Base-by-base conservation (phyloP, 345 rosid genomes). In the Gossypioides kirkii region DNA sequence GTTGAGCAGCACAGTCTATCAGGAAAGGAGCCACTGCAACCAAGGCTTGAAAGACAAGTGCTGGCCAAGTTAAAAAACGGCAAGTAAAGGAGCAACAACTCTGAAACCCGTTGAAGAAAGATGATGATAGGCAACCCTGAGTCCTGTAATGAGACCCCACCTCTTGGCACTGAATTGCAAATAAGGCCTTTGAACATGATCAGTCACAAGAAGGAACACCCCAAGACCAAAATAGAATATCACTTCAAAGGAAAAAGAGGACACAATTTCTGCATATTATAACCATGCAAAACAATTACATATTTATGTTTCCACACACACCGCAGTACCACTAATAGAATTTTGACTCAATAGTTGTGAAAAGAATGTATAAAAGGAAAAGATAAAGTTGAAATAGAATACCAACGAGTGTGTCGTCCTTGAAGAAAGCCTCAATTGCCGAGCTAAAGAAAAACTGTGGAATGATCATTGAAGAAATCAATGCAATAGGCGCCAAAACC, bases 81-180 rank as follows among this genome's bases (percentile, higher is more conserved):
- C 80, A 70, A 94, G 70, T 25, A 87, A 26, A 0, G 98, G 98
- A 52, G 81, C 74, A 2, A 87, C 69, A 42, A 89, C 88, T 84
- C 90, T 91, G 43, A 91, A 78, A 28, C 91, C 94, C 88, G 78
- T 86, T 3, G 70, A 89, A 79, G 81, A 87, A 87, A 18, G 85
- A 82, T 56, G 97, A 87, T 23, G 79, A 64, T 71, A 87, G 73
- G 87, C 90, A 94, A 94, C 94, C 77, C 84, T 86, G 38, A 90
- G 85, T 16, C 98, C 98, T 38, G 94, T 91, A 68, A 94, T 87
- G 49, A 91, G 87, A 73, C 97, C 82, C 98, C 97, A 91, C 67
- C 98, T 86, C 79, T 89, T 91, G 72, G 91, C 8, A 64, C 97
- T 94, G 82, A 80, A 91, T 61, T 91, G 87, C 70, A 94, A 78